Base-by-base conservation (phyloP, 208 protist genomes). In the Leishmania martiniquensis region DNA sequence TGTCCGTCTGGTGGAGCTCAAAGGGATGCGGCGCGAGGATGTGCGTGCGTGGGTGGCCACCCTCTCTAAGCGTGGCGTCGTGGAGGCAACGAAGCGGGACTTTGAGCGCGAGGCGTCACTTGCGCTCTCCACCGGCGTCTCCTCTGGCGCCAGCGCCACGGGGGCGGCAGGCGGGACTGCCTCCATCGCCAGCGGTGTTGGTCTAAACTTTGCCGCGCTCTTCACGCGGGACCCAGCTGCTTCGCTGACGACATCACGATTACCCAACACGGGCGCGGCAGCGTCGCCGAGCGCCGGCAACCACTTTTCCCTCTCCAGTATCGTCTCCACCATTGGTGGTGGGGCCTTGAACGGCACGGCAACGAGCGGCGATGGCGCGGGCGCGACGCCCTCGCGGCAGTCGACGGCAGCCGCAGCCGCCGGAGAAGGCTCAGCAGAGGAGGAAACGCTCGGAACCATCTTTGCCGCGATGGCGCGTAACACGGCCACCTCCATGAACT, bases 71-170 rank as follows among this genome's bases (percentile, higher is more conserved):
- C 84, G 84, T 32, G 94, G 94, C 15, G 89, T 97, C n/a, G 92
- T 95, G 13, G 91, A 97, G 84, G 88, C 89, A n/a, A 97, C 94
- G 12, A 85, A 87, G 76, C 85, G 91, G n/a, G 94, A 97, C 81
- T 4, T 86, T 10, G 63, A 84, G 59, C 81, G 88, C 0, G 86
- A 88, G 73, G 82, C 74, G 20, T 72, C 82, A n/a, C 69, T 83
- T 10, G 82, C 84, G n/a, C 66, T 92, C 34, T 69, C 86, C 15
- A 87, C 84, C 0, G 88, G 86, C 42, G 63, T 84, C 25, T 74
- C 77, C 29, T 57, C 77, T 13, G 49, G 34, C 32, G 20, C 68
- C 57, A 45, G 39, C 25, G 45, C 76, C 47, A 59, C 75, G 32
- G 75, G 71, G 3, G 69, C 54, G 13, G 69, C 54, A 10, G 69